Base-by-base conservation (phyloP, 129 eudicot genomes). In the Tagetes erecta region DNA sequence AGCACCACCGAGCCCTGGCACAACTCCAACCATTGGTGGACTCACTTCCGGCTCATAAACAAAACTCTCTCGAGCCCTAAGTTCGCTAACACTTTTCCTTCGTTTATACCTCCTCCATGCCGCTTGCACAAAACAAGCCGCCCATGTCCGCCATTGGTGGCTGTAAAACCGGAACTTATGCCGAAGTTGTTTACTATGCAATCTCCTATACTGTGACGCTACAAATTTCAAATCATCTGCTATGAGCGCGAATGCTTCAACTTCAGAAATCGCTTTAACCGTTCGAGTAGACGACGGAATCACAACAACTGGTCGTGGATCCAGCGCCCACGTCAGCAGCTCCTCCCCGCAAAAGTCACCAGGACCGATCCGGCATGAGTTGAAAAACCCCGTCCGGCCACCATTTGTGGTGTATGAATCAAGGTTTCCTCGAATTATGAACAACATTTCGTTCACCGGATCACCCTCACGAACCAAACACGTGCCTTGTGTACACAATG, bases 301-400 rank as follows among this genome's bases (percentile, higher is more conserved):
- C 71, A 87, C 85, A 8, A 87, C 78, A 53, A 84, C 80, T 0
- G 95, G 87, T 12, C 88, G 92, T 8, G 95, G 96, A 65, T 93
- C 95, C 42, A 93, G 87, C 20, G 98, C 98, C 98, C 98, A 92
- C 35, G 98, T 92, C 5, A 92, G 80, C 45, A 92, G 87, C 68
- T 92, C 98, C 78, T 92, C 98, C 1, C 98, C 98, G 31, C 98
- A 93, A 51, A 93, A 93, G 78, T 93, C 96, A 4, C 98, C 98
- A 0, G 96, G 89, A 10, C 98, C 98, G 4, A 93, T 87, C 11
- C 85, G 77, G 60, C 92, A 86, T 0, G 98, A 87, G 68, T 93
- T 93, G 91, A 93, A 93, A 83, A 93, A 90, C 14, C 98, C 96
- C 2, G 96, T 90, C 31, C 96, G 88, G 41, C 96, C 98, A 8